Evolutionary conservation across 495 filamentous ascomycete genomes (phyloP).

Genomic region (Neurospora africana): DNA sequence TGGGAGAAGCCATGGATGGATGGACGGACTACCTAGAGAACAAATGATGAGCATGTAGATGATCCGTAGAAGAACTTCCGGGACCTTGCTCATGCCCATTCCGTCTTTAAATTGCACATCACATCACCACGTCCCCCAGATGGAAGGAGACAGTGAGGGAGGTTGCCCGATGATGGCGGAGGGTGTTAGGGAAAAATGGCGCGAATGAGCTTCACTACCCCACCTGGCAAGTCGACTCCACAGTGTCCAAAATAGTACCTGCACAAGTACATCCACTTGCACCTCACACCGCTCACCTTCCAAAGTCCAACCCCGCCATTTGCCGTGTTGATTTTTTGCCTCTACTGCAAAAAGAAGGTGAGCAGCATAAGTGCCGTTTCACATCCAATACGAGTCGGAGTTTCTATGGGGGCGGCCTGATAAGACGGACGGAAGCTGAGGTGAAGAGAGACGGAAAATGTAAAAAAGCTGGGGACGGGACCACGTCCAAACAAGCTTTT

Average conservation of each 20-base stretch:
- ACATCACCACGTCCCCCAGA: neutral
- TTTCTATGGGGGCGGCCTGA: neutral
- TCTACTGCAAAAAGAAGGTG: neutral
- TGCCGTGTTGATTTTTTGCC: neutral
- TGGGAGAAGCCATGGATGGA: neutral
- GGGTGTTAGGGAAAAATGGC: neutral
- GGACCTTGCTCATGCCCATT: neutral
- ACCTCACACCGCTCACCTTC: neutral
- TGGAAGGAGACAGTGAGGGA: neutral
- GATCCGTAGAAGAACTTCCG: neutral
- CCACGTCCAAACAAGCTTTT: neutral
- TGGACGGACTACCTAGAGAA: neutral
- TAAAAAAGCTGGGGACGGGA: neutral
- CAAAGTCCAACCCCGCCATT: neutral
- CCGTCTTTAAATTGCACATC: neutral
- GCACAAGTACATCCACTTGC: neutral
- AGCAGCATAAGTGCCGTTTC: neutral
- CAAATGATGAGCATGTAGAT: neutral
- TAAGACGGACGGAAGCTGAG: neutral
- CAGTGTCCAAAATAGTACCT: neutral
- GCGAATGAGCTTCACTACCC: neutral
- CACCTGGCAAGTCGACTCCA: neutral
- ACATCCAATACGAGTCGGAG: neutral
- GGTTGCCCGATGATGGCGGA: too few species aligned
- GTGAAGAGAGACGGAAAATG: neutral